phyloP scores from a whole-genome alignment of 495 filamentous ascomycete species.

The Hyaloscypha finlandica region DNA sequence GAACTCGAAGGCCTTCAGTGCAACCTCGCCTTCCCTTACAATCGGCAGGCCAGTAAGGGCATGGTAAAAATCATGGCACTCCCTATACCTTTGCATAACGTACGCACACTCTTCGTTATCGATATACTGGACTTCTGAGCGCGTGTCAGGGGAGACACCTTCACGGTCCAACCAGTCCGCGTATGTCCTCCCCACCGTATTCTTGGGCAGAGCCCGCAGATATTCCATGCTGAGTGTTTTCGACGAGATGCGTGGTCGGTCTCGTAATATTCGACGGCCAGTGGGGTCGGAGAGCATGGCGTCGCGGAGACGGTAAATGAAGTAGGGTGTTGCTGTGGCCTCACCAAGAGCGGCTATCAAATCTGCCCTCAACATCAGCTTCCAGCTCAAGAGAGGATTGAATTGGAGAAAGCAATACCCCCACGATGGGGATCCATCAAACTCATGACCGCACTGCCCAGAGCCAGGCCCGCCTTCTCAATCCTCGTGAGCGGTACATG shows the following conservation, averaged over 20 bases:
- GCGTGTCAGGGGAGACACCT: conserved; percentile 89
- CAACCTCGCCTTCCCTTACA: conserved; percentile 91
- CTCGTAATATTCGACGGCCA: conserved; percentile 87
- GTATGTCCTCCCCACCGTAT: conserved; percentile 85
- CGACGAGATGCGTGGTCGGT: conserved; percentile 86
- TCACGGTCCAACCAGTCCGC: conserved; percentile 87
- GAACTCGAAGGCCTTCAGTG: conserved; percentile 95
- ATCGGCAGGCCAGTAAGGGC: conserved; percentile 89
- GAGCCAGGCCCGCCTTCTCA: conserved; percentile 74
- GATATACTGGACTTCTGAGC: conserved; percentile 79
- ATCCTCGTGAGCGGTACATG: conserved; percentile 84
- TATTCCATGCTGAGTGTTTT: conserved; percentile 67
- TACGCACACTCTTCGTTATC: conserved; percentile 95
- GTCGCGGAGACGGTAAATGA: conserved; percentile 87
- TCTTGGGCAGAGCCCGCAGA: conserved; percentile 69
- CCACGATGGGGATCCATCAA: conserved; percentile 74
- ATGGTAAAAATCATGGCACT: conserved; percentile 98
- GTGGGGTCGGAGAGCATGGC: conserved; percentile 85
- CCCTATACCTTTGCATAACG: conserved; percentile 97
- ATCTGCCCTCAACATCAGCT: conserved; percentile 52
- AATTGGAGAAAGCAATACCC: conserved; percentile 12
- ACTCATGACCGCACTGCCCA: conserved; percentile 80
- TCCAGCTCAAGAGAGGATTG: conserved; percentile 7
- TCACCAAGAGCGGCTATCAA: conserved; percentile 93
- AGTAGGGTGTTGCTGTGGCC: conserved; percentile 91